Conservation (phyloP, 306 rosid species). For the Sindora glabra region DNA sequence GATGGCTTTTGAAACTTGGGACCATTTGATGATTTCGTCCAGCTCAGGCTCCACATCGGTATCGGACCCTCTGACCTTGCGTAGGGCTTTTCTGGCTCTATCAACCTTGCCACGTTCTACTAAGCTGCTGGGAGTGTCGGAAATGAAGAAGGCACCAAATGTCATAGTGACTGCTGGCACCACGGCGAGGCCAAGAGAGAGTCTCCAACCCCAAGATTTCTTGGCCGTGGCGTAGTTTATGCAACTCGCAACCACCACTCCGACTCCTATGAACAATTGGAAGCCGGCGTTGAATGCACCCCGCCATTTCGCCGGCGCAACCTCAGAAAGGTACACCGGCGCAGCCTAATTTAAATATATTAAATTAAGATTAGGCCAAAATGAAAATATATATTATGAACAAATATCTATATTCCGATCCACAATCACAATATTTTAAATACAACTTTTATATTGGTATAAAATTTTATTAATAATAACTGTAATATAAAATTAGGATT, state of each 20-base stretch:
- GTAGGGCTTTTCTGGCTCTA: conserved; percentile 39
- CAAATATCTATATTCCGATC: too few relatives aligned
- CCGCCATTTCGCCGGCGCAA: conserved; percentile 70
- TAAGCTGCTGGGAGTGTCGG: conserved; percentile 52
- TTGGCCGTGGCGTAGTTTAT: conserved; percentile 51
- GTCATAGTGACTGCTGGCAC: conserved; percentile 48
- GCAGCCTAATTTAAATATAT: conserved; percentile 29
- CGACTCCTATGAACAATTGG: conserved; percentile 49
- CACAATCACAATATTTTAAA: too few relatives aligned
- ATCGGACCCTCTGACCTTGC: conserved; percentile 37
- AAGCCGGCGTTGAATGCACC: conserved; percentile 76
- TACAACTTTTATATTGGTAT: too few relatives aligned
- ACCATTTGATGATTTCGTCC: conserved; percentile 21
- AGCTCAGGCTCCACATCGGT: conserved; percentile 40
- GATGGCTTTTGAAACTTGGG: conserved; percentile 19
- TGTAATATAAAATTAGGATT: too few relatives aligned
- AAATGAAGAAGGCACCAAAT: conserved; percentile 37
- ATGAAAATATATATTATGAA: too few relatives aligned
- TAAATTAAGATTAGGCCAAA: too few relatives aligned
- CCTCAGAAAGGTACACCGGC: conserved; percentile 64
- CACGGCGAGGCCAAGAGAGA: conserved; percentile 59
- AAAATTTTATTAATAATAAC: too few relatives aligned
- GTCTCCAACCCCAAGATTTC: conserved; percentile 58
- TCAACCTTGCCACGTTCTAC: conserved; percentile 44
- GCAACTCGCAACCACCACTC: conserved; percentile 42